These are phyloP conservation scores for Stylonectria norvegica DNA, from an alignment of 2,329 filamentous ascomycete genomes.

Conservation along the genomic window DNA sequence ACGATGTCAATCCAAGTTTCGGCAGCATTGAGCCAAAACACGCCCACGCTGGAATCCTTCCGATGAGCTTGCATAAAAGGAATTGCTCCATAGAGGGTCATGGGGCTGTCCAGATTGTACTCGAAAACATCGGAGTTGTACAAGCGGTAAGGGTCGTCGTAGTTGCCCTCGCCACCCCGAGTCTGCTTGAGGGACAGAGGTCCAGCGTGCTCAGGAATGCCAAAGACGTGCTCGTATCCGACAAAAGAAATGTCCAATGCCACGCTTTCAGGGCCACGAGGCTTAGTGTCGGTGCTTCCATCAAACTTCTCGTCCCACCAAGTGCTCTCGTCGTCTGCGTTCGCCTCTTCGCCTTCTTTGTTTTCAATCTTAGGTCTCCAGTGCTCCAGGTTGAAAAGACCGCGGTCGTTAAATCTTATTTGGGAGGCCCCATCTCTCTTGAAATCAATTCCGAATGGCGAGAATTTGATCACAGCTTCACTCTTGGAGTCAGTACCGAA, in stretches of 20 bases:
- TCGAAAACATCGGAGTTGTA: slow-evolving; percentile 98
- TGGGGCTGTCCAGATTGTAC: slow-evolving; percentile 93
- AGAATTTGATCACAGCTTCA: slow-evolving; percentile 78
- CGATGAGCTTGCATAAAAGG: slow-evolving; percentile 97
- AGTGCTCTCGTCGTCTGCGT: slow-evolving; percentile 73
- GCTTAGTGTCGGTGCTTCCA: slow-evolving; percentile 91
- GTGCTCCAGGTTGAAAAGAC: slow-evolving; percentile 88
- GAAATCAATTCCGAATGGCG: slow-evolving; percentile 83
- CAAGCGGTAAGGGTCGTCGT: slow-evolving; percentile 84
- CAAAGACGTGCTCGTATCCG: slow-evolving; percentile 88
- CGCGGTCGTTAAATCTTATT: slow-evolving; percentile 85
- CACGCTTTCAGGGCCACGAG: slow-evolving; percentile 89
- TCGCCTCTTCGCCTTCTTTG: slow-evolving; percentile 49
- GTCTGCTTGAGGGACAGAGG: slow-evolving; percentile 87
- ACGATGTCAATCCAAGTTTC: slow-evolving; percentile 97
- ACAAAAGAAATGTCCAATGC: slow-evolving; percentile 89
- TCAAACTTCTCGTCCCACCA: slow-evolving; percentile 99
- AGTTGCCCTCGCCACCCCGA: slow-evolving; percentile 79
- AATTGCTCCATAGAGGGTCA: slow-evolving; percentile 97
- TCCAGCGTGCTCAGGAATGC: slow-evolving; percentile 89
- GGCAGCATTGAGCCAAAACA: slow-evolving; percentile 96
- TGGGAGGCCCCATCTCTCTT: slow-evolving; percentile 77
- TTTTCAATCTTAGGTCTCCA: slow-evolving; percentile 85
- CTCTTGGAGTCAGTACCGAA: slow-evolving; percentile 76
- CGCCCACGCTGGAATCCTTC: slow-evolving; percentile 87